A percentile compares a stretch with the other conserved stretches of the same genome.
Conservation (phyloP, 805 yeast genomes). For the Candida cerambycidarum region DNA sequence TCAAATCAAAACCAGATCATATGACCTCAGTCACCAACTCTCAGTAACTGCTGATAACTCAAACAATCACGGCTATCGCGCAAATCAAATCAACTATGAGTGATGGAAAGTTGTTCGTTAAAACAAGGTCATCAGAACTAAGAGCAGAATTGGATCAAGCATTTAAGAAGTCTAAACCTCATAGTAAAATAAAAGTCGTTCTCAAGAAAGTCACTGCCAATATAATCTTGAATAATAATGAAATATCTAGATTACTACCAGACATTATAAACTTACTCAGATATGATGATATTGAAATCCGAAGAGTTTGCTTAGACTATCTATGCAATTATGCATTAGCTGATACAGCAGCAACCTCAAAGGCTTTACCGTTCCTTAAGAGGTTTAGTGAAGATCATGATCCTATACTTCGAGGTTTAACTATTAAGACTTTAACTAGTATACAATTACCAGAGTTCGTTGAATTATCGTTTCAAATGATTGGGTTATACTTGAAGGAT, state of each 20-base stretch:
- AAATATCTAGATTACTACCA: constrained; percentile 64
- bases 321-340: constrained; percentile 58
- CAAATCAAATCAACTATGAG: constrained; percentile 22
- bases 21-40: too few relatives aligned
- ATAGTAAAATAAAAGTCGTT: constrained; percentile 32
- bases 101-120: constrained; percentile 39
- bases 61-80: background rate
- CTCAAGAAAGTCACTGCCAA: constrained; percentile 79
- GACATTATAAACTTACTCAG: constrained; percentile 59
- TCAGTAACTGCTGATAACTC: too few relatives aligned
- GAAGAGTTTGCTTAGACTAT: constrained; percentile 69
- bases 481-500: constrained; percentile 41
- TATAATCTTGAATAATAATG: constrained; percentile 77
- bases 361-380: constrained; percentile 54
- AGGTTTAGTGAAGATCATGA: constrained; percentile 51
- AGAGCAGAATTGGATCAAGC: constrained; percentile 45
- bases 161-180: constrained; percentile 41
- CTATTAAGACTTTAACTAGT: constrained; percentile 62
- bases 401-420: constrained; percentile 55
- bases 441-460: constrained; percentile 55
- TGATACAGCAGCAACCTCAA: constrained; percentile 54
- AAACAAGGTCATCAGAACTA: constrained; percentile 39
- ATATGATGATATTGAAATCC: constrained; percentile 62
- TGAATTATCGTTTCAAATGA: constrained; percentile 43
- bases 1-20: too few relatives aligned